These are phyloP conservation scores for Phialophora macrospora DNA, from an alignment of 2,329 filamentous ascomycete genomes.

Conservation along the genomic window DNA sequence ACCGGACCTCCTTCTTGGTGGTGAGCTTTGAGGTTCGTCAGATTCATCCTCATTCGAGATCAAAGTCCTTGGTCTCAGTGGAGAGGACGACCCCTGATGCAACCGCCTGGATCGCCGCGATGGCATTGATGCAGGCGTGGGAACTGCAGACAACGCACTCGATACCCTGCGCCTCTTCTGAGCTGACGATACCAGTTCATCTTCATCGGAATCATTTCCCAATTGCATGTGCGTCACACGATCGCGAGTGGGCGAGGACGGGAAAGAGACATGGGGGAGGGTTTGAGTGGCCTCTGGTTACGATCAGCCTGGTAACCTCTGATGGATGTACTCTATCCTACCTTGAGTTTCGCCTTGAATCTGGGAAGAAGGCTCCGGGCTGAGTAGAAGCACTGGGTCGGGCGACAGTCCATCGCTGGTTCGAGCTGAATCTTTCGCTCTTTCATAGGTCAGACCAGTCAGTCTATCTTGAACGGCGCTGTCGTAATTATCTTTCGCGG, in stretches of 20 bases:
- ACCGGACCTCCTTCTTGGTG: slow-evolving; percentile 18
- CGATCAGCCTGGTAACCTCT: neutral
- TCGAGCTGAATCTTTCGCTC: slow-evolving; percentile 18
- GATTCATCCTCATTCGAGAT: neutral
- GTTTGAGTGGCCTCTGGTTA: slow-evolving; percentile 1
- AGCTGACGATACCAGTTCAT: slow-evolving; percentile 33
- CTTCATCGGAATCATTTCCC: slow-evolving; percentile 30
- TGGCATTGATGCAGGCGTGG: slow-evolving; percentile 1
- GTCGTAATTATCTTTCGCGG: slow-evolving; percentile 35
- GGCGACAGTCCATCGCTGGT: slow-evolving; percentile 21
- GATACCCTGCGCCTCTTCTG: slow-evolving; percentile 33
- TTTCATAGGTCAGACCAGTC: slow-evolving; percentile 45
- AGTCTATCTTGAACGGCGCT: slow-evolving; percentile 40
- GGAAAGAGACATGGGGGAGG: neutral
- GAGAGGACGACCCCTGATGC: slow-evolving; percentile 16
- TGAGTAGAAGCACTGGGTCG: slow-evolving; percentile 22
- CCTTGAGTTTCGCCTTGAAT: slow-evolving; percentile 14
- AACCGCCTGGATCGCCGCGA: slow-evolving; percentile 23
- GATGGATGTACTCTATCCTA: neutral
- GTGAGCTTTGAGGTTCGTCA: slow-evolving; percentile 7
- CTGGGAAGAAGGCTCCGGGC: slow-evolving; percentile 37
- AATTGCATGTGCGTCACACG: slow-evolving; percentile 7
- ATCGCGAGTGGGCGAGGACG: slow-evolving; percentile 18
- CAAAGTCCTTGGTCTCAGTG: neutral
- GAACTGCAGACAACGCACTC: neutral